Base-by-base conservation (phyloP, 139 green algal genomes). In the Ettlia oleoabundans region DNA sequence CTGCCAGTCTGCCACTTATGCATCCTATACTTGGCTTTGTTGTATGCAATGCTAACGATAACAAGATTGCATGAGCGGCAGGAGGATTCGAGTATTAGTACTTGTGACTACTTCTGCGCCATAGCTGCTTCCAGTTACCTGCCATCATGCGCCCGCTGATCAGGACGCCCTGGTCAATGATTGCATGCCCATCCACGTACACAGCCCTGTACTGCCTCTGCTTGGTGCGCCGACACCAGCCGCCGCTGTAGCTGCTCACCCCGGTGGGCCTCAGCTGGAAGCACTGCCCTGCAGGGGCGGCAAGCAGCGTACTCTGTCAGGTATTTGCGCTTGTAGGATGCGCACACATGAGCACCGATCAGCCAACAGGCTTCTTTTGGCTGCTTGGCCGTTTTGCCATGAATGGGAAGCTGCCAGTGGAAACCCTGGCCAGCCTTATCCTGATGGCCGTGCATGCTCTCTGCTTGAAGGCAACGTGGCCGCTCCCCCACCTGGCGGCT, bases 121-220 rank as follows among this genome's bases (percentile, higher is more conserved):
- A n/a, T n/a, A n/a, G n/a, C n/a, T 76, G 37, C 28, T 30, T 33
- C 30, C n/a, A 37, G 58, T 90, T 86, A 81, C 89, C 89, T 24
- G 81, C 81, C 88, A 91, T 91, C 87, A 92, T 92, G 33, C 87
- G 80, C 2, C 84, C 74, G 4, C 79, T 86, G 1, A 93, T 64
- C 41, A 91, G 67, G n/a, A 93, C 85, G 24, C 89, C 89, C 55
- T 93, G 70, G 3, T 58, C 43, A 28, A 82, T 32, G 37, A 93
- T 35, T 1, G 78, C 82, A 40, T 80, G 22, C 62, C 71, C 52
- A 10, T 82, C 77, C 37, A 82, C 51, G 68, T 69, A 89, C 43
- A 78, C 68, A 53, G 77, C 80, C 18, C 58, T 38, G 75, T 86
- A 88, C 66, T 83, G 47, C 35, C 84, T 68, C 69, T 32, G 63